phyloP scores from a whole-genome alignment of 257 asterid species.

The Fraxinus cuspidata region DNA sequence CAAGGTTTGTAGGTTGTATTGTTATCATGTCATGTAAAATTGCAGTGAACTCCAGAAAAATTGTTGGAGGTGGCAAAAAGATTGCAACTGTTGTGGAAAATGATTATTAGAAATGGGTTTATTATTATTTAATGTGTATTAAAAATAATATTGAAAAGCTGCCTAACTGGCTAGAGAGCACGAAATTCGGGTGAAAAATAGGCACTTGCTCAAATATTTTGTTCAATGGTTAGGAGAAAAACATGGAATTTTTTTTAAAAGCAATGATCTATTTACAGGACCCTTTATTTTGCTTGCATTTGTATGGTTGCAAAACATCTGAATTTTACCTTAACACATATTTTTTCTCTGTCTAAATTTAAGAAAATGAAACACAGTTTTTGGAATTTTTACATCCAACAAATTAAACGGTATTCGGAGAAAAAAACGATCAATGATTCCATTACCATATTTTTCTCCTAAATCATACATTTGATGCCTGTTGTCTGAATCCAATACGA shows the following conservation, averaged over 20 bases:
- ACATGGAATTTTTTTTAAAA: neutral
- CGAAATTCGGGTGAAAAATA: conserved; percentile 26
- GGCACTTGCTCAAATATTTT: neutral
- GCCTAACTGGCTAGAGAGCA: conserved; percentile 10
- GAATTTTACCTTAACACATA: neutral
- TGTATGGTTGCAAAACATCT: neutral
- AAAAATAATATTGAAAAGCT: neutral
- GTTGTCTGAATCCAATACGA: neutral
- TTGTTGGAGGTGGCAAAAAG: neutral
- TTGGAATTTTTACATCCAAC: conserved; percentile 1
- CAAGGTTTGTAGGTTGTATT: neutral
- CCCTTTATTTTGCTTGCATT: neutral
- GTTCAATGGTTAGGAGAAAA: conserved; percentile 5
- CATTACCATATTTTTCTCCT: neutral
- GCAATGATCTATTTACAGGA: neutral
- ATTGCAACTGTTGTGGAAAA: neutral
- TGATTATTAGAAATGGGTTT: neutral
- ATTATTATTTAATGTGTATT: too few species aligned
- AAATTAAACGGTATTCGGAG: too few species aligned
- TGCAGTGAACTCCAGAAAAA: neutral
- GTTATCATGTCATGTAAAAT: neutral
- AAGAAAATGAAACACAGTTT: neutral
- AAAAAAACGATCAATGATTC: neutral
- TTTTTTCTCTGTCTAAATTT: neutral
- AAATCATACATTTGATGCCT: neutral